Evolutionary conservation across 2,329 filamentous ascomycete species (phyloP).

Genomic region (Pseudogymnoascus sp.): DNA sequence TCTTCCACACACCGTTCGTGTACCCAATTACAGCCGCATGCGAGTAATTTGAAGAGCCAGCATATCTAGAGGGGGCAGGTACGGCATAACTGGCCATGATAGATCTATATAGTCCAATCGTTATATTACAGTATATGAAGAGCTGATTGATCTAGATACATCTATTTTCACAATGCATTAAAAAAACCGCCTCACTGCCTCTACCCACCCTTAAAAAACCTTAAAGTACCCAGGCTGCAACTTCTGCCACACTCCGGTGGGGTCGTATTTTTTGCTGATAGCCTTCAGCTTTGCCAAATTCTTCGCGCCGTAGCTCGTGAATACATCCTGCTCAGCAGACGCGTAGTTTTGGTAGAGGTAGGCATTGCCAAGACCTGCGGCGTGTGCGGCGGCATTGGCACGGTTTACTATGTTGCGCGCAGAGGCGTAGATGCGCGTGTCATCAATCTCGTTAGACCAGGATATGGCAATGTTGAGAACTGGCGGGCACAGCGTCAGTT

Average conservation of each 20-base stretch:
- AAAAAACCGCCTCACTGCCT: neutral
- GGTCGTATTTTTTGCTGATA: constrained; percentile 24
- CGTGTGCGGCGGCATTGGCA: constrained; percentile 25
- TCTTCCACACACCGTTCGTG: too few relatives aligned
- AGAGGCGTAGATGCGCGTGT: constrained; percentile 28
- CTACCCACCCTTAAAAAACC: constrained; percentile 18
- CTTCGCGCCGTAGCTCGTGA: constrained; percentile 30
- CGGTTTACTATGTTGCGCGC: constrained; percentile 25
- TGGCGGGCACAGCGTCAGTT: neutral
- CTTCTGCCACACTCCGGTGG: constrained; percentile 22
- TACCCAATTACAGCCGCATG: too few relatives aligned
- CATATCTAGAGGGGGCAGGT: too few relatives aligned
- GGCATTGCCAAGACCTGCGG: constrained; percentile 29
- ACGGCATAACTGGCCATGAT: too few relatives aligned
- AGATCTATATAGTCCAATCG: too few relatives aligned
- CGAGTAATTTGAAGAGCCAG: too few relatives aligned
- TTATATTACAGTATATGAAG: neutral
- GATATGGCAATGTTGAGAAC: constrained; percentile 22
- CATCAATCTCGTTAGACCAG: constrained; percentile 28
- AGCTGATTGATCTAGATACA: neutral
- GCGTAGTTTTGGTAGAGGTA: constrained; percentile 38
- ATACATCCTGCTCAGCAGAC: constrained; percentile 29
- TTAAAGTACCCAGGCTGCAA: constrained; percentile 36
- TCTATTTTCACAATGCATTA: neutral
- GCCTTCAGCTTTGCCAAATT: constrained; percentile 26